Conservation (phyloP, 345 rosid species). For the Pelargonium nanum region DNA sequence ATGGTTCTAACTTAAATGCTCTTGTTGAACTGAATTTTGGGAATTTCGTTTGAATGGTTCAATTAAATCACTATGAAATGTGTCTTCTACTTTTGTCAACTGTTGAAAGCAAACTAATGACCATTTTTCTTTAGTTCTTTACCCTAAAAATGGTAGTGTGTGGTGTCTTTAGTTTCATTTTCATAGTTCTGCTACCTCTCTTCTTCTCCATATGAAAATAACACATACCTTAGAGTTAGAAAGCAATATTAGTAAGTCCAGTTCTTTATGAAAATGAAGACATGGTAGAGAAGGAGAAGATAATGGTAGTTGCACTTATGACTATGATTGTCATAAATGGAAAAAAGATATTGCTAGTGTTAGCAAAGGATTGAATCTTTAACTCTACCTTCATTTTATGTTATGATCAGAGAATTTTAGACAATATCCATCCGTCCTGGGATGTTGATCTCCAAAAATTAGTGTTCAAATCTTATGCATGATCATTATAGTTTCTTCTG, state of each 20-base stretch:
- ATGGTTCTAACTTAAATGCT: slow-evolving; percentile 12
- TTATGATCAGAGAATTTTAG: neutral
- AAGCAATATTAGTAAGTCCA: neutral
- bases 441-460: too few species aligned
- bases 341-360: too few species aligned
- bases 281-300: neutral
- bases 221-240: neutral
- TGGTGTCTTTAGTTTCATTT: neutral
- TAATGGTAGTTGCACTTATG: neutral
- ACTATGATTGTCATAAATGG: neutral
- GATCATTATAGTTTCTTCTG: too few species aligned
- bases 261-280: neutral
- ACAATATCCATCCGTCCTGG: too few species aligned
- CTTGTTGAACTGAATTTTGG: neutral
- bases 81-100: neutral
- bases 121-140: neutral
- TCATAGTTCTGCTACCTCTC: neutral
- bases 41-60: neutral
- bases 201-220: neutral
- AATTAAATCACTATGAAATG: neutral
- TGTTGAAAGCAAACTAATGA: neutral
- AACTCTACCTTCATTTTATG: neutral
- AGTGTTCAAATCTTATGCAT: too few species aligned
- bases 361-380: neutral
- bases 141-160: neutral